A percentile compares a stretch with the other conserved stretches of the same genome.
Evolutionary conservation across 805 yeast genomes (phyloP).

Genomic region (Lachancea sp.): DNA sequence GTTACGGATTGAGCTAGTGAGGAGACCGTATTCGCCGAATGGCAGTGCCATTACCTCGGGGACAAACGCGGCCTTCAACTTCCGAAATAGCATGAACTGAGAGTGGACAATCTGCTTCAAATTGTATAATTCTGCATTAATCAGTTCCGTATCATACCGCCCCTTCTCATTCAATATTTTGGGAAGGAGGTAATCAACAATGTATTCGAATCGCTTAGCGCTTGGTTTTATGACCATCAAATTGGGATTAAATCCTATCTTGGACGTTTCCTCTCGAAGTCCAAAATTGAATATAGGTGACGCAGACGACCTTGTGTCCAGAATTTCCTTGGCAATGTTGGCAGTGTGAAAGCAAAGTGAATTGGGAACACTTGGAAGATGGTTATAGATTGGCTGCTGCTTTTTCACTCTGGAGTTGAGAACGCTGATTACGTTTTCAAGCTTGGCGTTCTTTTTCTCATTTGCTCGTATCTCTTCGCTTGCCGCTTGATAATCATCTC

Average conservation of each 20-base stretch:
- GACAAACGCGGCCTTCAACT: constrained; percentile 16
- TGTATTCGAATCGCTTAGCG: constrained; percentile 14
- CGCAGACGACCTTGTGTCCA: constrained; percentile 21
- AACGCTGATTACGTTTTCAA: constrained; percentile 20
- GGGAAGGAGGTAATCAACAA: constrained; percentile 14
- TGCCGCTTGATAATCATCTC: constrained; percentile 12
- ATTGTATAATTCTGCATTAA: constrained; percentile 12
- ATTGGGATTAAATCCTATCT: constrained; percentile 32
- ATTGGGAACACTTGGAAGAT: constrained; percentile 29
- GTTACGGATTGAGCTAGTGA: constrained; percentile 26
- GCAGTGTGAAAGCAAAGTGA: constrained; percentile 8
- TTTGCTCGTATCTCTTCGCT: constrained; percentile 11
- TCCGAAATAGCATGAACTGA: constrained; percentile 27
- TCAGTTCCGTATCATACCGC: constrained; percentile 11
- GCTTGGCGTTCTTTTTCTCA: constrained; percentile 13
- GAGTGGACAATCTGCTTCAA: constrained; percentile 20
- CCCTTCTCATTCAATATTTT: constrained; percentile 1
- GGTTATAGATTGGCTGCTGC: constrained; percentile 25
- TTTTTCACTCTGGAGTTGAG: constrained; percentile 9
- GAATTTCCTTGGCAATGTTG: constrained; percentile 28
- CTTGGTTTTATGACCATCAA: constrained; percentile 51
- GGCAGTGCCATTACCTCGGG: constrained; percentile 30
- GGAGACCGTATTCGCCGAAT: constrained; percentile 27
- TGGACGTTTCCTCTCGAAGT: constrained; percentile 11
- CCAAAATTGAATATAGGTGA: constrained; percentile 21